A percentile compares a stretch with the other conserved stretches of the same genome.
These are phyloP conservation scores for Oryza longistaminata DNA, from an alignment of 176 grass and related monocot genomes.

Conservation along the genomic window DNA sequence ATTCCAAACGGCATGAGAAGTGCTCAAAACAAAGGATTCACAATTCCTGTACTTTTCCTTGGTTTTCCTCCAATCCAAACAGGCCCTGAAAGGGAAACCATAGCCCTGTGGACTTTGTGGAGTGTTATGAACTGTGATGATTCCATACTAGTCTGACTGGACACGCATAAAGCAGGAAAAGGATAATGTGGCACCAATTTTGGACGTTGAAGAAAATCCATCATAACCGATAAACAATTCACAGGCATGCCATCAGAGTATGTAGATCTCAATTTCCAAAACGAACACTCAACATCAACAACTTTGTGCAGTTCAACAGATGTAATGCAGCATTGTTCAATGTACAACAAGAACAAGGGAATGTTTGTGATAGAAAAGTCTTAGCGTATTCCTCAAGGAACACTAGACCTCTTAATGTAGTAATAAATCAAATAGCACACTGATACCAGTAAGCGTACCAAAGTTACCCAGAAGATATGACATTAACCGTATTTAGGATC, in stretches of 20 bases:
- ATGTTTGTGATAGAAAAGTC: constrained; percentile 2
- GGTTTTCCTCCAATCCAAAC: too few species aligned
- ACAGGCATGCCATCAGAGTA: not conserved
- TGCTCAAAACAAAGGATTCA: too few species aligned
- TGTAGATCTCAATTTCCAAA: not conserved
- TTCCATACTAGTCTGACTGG: too few species aligned
- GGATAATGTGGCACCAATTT: not conserved
- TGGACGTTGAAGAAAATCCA: not conserved
- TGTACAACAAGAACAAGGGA: not conserved
- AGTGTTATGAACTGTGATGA: too few species aligned
- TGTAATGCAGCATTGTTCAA: not conserved
- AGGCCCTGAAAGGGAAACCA: too few species aligned
- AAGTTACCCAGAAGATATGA: not conserved
- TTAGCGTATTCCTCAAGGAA: not conserved
- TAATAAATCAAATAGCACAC: not conserved
- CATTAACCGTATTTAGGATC: not conserved
- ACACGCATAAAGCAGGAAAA: too few species aligned
- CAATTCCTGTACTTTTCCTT: too few species aligned
- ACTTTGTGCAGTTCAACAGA: not conserved
- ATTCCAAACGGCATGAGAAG: too few species aligned
- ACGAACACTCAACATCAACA: not conserved
- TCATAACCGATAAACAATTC: not conserved
- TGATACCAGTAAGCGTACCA: not conserved
- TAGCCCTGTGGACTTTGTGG: too few species aligned
- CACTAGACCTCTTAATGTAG: not conserved